These are phyloP conservation scores for Stromatinia cepivora DNA, from an alignment of 2,329 filamentous ascomycete genomes.

Conservation along the genomic window DNA sequence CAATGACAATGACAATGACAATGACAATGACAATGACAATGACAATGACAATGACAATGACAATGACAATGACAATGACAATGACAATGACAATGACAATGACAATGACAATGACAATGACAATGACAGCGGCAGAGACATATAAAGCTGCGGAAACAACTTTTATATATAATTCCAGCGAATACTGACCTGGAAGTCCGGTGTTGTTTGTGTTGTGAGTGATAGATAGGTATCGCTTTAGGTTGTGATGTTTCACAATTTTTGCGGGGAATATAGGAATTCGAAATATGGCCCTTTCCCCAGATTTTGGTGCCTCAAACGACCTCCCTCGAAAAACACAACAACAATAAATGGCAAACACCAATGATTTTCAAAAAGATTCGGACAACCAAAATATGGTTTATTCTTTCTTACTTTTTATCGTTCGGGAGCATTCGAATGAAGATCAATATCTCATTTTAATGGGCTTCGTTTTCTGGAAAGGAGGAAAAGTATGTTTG, in stretches of 20 bases:
- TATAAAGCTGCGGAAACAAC: too few relatives aligned
- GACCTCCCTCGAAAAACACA: neutral
- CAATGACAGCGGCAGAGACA: neutral
- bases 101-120: neutral
- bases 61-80: neutral
- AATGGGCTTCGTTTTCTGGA: neutral
- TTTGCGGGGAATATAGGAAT: neutral
- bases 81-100: neutral
- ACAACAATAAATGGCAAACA: neutral
- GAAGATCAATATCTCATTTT: neutral
- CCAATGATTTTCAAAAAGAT: neutral
- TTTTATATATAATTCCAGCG: neutral
- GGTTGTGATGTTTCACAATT: neutral
- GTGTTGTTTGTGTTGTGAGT: neutral
- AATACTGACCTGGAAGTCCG: neutral
- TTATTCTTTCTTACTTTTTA: neutral
- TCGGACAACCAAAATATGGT: neutral
- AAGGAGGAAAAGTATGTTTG: neutral
- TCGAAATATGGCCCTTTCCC: neutral
- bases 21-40: neutral
- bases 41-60: neutral
- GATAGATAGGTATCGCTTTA: neutral
- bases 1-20: neutral
- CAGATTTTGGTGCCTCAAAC: slow-evolving; percentile 1
- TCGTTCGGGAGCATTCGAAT: neutral